These are phyloP conservation scores for Apiospora kogelbergensis DNA, from an alignment of 2,329 filamentous ascomycete genomes.

Conservation along the genomic window DNA sequence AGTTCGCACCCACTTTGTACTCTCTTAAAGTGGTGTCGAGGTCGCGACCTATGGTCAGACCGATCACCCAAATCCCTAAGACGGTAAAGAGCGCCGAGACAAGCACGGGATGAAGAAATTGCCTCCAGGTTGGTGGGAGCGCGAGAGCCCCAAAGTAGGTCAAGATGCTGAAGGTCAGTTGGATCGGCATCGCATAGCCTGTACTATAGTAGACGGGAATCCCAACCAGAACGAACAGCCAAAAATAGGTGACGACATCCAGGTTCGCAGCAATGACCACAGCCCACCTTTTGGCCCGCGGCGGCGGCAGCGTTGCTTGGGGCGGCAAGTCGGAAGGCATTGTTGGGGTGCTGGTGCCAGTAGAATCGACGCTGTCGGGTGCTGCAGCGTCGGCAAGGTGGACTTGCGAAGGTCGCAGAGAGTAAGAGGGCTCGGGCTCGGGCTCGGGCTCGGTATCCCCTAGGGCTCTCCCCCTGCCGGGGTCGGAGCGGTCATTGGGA, in stretches of 20 bases:
- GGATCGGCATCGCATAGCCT: conserved; percentile 52
- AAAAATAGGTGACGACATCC: conserved; percentile 44
- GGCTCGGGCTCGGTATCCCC: conserved; percentile 9
- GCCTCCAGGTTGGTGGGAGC: conserved; percentile 47
- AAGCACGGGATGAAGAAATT: conserved; percentile 58
- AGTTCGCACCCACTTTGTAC: conserved; percentile 54
- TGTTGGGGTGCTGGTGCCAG: conserved; percentile 7
- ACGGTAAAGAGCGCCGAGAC: conserved; percentile 54
- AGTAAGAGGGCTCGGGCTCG: conserved; percentile 11
- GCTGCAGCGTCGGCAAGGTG: conserved; percentile 13
- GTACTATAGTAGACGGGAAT: conserved; percentile 54
- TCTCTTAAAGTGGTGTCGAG: conserved; percentile 41
- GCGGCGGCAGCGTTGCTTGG: conserved; percentile 42
- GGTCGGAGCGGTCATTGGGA: conserved; percentile 39
- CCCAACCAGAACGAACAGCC: conserved; percentile 50
- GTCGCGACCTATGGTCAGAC: conserved; percentile 40
- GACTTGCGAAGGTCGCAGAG: background rate
- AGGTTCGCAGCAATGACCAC: conserved; percentile 43
- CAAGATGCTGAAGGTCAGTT: conserved; percentile 48
- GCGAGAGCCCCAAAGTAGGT: conserved; percentile 50
- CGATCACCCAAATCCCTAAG: conserved; percentile 53
- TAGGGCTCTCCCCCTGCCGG: conserved; percentile 18
- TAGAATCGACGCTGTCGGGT: background rate
- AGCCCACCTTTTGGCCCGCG: conserved; percentile 51
- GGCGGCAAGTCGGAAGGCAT: conserved; percentile 25